Conservation (phyloP, 2,329 filamentous ascomycete genomes). For the Penicillium sp. region DNA sequence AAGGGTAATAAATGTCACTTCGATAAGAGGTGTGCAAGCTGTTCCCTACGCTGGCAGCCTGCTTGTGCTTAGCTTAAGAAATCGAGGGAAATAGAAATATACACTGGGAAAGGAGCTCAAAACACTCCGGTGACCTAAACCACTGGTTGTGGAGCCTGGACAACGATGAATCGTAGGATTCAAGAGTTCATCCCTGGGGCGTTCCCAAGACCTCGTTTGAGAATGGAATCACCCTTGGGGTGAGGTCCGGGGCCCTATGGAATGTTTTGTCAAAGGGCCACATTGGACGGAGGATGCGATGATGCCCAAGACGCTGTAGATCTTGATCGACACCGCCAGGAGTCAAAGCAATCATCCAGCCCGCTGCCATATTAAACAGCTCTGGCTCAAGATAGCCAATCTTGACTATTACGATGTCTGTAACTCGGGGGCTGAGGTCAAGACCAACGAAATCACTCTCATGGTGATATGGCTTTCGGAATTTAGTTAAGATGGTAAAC, state of each 20-base stretch:
- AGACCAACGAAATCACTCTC: conserved; percentile 53
- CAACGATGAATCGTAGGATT: background rate
- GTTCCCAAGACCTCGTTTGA: conserved; percentile 21
- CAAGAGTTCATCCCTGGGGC: too few species aligned
- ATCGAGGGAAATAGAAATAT: background rate
- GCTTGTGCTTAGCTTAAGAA: too few species aligned
- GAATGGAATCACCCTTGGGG: conserved; percentile 34
- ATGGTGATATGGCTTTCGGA: conserved; percentile 55
- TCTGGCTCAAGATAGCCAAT: conserved; percentile 57
- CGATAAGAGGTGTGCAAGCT: too few species aligned
- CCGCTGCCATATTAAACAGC: conserved; percentile 53
- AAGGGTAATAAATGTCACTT: too few species aligned
- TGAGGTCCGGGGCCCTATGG: conserved; percentile 33
- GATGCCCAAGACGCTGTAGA: conserved; percentile 49
- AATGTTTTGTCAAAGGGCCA: conserved; percentile 46
- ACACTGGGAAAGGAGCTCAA: too few species aligned
- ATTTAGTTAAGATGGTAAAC: conserved; percentile 52
- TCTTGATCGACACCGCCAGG: conserved; percentile 56
- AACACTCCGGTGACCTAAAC: too few species aligned
- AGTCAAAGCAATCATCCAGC: conserved; percentile 55
- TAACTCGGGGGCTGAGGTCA: conserved; percentile 44
- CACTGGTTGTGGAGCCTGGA: background rate
- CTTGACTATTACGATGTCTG: conserved; percentile 55
- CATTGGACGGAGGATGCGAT: conserved; percentile 51
- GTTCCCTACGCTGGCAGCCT: too few species aligned